Evolutionary conservation across 768 basidiomycete species (phyloP).

Genomic region (Amanita rimosa): DNA sequence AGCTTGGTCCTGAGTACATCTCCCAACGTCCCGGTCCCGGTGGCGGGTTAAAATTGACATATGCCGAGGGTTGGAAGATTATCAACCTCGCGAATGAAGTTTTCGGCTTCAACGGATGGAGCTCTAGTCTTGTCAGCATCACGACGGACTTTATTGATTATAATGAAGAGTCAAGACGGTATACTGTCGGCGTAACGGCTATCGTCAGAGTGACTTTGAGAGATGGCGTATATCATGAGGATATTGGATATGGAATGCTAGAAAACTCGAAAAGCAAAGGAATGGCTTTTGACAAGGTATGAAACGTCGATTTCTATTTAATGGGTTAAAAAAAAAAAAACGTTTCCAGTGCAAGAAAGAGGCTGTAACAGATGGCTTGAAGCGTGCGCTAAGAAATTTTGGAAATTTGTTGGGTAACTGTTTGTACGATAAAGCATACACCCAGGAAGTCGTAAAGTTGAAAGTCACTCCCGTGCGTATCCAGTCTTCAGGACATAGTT

Average conservation of each 20-base stretch:
- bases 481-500: background rate
- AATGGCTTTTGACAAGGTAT: conserved; percentile 83
- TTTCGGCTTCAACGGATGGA: conserved; percentile 98
- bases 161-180: conserved; percentile 54
- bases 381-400: conserved; percentile 84
- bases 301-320: conserved; percentile 10
- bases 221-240: conserved; percentile 88
- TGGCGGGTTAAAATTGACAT: conserved; percentile 80
- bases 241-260: conserved; percentile 81
- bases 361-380: conserved; percentile 90
- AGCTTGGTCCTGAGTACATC: conserved; percentile 90
- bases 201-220: conserved; percentile 78
- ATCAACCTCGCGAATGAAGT: conserved; percentile 98
- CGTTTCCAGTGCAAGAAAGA: conserved; percentile 86
- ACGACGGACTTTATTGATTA: conserved; percentile 73
- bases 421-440: conserved; percentile 90
- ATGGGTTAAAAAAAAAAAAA: background rate
- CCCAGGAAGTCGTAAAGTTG: conserved; percentile 77
- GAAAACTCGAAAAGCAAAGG: conserved; percentile 85
- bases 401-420: conserved; percentile 95
- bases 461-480: conserved; percentile 70
- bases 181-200: conserved; percentile 70
- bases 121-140: conserved; percentile 63
- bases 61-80: conserved; percentile 96
- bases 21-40: conserved; percentile 83